A percentile compares a stretch with the other conserved stretches of the same genome.
These are phyloP conservation scores for Zymoseptoria passerinii DNA, from an alignment of 2,329 filamentous ascomycete species.

Conservation along the genomic window DNA sequence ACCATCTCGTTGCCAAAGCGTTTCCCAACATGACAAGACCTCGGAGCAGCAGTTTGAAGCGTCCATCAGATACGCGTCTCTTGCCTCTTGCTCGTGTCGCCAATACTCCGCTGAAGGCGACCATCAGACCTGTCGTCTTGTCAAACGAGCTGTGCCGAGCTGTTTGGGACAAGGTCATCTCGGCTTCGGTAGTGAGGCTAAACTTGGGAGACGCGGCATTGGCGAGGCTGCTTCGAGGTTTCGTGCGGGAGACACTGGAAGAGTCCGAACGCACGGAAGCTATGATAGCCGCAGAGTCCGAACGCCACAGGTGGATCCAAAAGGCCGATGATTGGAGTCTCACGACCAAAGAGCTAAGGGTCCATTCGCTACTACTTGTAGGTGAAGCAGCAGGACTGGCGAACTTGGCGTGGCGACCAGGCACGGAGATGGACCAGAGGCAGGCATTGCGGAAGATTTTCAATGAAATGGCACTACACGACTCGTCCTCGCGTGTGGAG, in stretches of 20 bases:
- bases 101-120: background rate
- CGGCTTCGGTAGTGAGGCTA: background rate
- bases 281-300: background rate
- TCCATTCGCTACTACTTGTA: background rate
- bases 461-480: background rate
- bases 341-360: background rate
- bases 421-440: background rate
- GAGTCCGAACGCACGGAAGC: background rate
- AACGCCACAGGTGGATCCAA: background rate
- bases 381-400: background rate
- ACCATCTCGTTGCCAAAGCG: background rate
- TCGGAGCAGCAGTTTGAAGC: background rate
- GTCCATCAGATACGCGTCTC: background rate
- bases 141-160: background rate
- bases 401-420: background rate
- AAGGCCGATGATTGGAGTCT: background rate
- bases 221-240: background rate
- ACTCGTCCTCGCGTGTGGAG: background rate
- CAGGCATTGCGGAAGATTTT: background rate
- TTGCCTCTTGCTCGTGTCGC: background rate
- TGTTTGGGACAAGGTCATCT: background rate
- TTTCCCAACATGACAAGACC: background rate
- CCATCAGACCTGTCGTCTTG: background rate
- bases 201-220: background rate
- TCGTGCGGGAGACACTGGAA: background rate